Base-by-base conservation (phyloP, 768 basidiomycete species). In the Pulveroboletus sp. region DNA sequence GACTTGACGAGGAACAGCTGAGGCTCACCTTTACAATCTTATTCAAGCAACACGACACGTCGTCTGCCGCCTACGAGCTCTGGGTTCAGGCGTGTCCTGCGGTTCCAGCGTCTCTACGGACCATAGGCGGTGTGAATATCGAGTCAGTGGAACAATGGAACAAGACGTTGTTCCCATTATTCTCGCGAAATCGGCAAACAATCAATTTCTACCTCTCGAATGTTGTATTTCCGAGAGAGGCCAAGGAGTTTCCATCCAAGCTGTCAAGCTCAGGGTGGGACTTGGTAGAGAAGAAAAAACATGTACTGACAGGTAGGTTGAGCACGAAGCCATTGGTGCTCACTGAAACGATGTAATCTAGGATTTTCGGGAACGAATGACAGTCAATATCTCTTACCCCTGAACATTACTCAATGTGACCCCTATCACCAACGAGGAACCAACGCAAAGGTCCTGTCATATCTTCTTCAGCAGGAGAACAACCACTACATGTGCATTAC, bases 281-380 rank as follows among this genome's bases (percentile, higher is more conserved):
- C 63, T 59, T 81, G 34, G 77, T 73, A 0, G 72, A 74, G 43
- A 49, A 46, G 2, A 75, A 67, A 38, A 20, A 24, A 3, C 35
- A n/a, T 6, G 2, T 49, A 2, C n/a, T 55, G 8, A 59, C 53
- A 1, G 58, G 56, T 59, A 17, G 39, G 49, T 31, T 2, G 20
- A 9, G 19, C 14, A 12, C 0, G 3, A 1, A 10, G 29, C 17
- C 14, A 3, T 9, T 8, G 5, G n/a, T n/a, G n/a, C 16, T 32
- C 0, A 42, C 2, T 13, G 10, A 23, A 2, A 14, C 12, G n/a
- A n/a, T n/a, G n/a, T n/a, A n/a, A n/a, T 31, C 17, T 1, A 54
- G 53, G 60, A 0, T 81, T 81, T 52, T 80, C 77, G 43, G 79
- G 79, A 10, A 81, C 79, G 2, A 81, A 81, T 41, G 79, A 81